phyloP scores from a whole-genome alignment of 2,329 filamentous ascomycete genomes.

The Aspergillus puulaauensis region DNA sequence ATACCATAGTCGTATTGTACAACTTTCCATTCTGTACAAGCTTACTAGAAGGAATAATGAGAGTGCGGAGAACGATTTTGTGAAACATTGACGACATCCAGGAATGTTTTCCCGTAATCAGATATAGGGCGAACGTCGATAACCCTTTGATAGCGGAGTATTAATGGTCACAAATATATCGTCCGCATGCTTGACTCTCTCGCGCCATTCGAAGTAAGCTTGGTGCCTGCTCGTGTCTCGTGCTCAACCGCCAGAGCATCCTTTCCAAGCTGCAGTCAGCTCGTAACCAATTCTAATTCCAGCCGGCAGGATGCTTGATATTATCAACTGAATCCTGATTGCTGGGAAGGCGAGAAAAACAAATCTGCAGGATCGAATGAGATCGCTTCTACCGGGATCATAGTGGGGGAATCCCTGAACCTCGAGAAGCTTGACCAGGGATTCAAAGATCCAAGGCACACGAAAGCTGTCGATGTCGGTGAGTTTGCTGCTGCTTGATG shows the following conservation, averaged over 20 bases:
- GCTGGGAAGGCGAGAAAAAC: constrained; percentile 1
- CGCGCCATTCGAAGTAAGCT: background rate
- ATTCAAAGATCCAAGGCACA: constrained; percentile 9
- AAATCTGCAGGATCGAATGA: constrained; percentile 4
- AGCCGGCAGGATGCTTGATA: background rate
- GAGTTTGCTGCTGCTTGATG: background rate
- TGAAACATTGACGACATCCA: background rate
- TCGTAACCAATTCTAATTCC: background rate
- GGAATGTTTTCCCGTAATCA: background rate
- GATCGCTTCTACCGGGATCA: background rate
- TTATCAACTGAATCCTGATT: constrained; percentile 5
- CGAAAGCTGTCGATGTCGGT: constrained; percentile 12
- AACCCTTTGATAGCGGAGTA: background rate
- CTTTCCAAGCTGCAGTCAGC: background rate
- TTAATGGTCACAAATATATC: background rate
- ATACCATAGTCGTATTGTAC: background rate
- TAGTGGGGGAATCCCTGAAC: constrained; percentile 22
- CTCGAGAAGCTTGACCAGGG: constrained; percentile 22
- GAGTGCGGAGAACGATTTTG: background rate
- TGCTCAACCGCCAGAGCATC: background rate
- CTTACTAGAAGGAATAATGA: background rate
- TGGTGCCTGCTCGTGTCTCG: background rate
- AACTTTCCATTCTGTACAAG: background rate
- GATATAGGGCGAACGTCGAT: background rate
- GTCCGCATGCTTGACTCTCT: background rate